Evolutionary conservation across 2,329 filamentous ascomycete genomes (phyloP).

Genomic region (Lachnellula suecica): DNA sequence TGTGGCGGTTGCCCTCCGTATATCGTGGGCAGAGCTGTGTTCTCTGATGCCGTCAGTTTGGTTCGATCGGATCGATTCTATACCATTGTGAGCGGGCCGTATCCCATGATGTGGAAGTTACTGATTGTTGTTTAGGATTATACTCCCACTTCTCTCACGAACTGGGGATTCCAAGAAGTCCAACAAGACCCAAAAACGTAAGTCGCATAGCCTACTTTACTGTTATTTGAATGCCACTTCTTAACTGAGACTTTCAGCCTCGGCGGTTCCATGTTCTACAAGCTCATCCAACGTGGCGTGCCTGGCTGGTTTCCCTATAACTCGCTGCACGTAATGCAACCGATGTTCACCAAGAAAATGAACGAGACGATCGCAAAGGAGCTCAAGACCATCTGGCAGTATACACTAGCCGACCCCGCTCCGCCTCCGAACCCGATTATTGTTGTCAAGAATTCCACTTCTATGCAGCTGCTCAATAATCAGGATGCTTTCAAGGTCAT

Average conservation of each 20-base stretch:
- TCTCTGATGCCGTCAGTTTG: constrained; percentile 58
- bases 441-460: constrained; percentile 34
- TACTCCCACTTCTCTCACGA: constrained; percentile 67
- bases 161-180: constrained; percentile 77
- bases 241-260: not conserved
- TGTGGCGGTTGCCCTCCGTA: constrained; percentile 45
- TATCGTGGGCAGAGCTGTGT: constrained; percentile 51
- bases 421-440: constrained; percentile 50
- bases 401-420: constrained; percentile 63
- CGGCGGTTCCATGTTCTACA: constrained; percentile 75
- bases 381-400: constrained; percentile 54
- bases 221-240: not conserved
- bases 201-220: constrained; percentile 55
- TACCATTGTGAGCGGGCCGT: constrained; percentile 54
- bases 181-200: constrained; percentile 60
- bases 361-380: constrained; percentile 68
- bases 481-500: not conserved
- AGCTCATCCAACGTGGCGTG: constrained; percentile 75
- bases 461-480: not conserved
- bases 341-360: constrained; percentile 2
- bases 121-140: constrained; percentile 36
- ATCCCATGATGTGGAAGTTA: constrained; percentile 9
- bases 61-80: constrained; percentile 57
- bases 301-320: constrained; percentile 74
- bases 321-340: constrained; percentile 67